Conservation (phyloP, 2,329 filamentous ascomycete genomes). For the Diplodia mutila region DNA sequence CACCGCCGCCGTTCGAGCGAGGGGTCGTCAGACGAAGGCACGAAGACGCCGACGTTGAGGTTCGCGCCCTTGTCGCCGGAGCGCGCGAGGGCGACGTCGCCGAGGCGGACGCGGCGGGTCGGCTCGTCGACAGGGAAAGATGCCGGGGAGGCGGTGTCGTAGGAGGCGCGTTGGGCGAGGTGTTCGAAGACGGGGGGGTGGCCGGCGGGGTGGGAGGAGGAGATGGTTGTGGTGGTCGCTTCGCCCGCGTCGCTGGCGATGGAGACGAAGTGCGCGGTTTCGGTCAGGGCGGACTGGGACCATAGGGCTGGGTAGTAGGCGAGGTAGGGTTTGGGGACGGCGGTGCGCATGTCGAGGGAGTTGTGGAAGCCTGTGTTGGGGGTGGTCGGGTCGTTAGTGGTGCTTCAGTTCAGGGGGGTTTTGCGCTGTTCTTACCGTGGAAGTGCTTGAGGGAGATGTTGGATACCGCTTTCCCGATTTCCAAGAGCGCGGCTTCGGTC, state of each 20-base stretch:
- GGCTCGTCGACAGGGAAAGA: conserved; percentile 36
- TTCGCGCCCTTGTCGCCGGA: conserved; percentile 44
- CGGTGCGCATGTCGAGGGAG: conserved; percentile 37
- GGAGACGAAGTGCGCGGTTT: conserved; percentile 35
- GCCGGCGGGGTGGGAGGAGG: conserved; percentile 21
- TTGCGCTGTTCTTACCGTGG: conserved; percentile 16
- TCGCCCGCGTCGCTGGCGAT: conserved; percentile 30
- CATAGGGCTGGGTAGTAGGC: conserved; percentile 38
- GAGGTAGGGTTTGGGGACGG: conserved; percentile 38
- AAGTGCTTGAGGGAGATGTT: conserved; percentile 11
- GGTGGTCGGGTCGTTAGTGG: too few relatives aligned
- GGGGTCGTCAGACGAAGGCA: conserved; percentile 32
- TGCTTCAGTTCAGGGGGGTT: too few relatives aligned
- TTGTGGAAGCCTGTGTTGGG: conserved; percentile 31
- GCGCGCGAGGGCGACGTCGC: conserved; percentile 50
- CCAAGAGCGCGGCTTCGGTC: conserved; percentile 32
- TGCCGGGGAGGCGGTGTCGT: conserved; percentile 34
- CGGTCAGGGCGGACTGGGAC: conserved; percentile 35
- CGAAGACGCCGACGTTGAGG: conserved; percentile 36
- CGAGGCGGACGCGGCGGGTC: conserved; percentile 41
- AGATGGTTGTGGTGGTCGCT: neutral
- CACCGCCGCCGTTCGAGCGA: conserved; percentile 42
- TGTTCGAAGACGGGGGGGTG: conserved; percentile 24
- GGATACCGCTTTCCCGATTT: neutral
- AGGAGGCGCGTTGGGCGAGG: conserved; percentile 31